phyloP scores from a whole-genome alignment of 1,139 yeast species.

The Blastobotrys indianensis region DNA sequence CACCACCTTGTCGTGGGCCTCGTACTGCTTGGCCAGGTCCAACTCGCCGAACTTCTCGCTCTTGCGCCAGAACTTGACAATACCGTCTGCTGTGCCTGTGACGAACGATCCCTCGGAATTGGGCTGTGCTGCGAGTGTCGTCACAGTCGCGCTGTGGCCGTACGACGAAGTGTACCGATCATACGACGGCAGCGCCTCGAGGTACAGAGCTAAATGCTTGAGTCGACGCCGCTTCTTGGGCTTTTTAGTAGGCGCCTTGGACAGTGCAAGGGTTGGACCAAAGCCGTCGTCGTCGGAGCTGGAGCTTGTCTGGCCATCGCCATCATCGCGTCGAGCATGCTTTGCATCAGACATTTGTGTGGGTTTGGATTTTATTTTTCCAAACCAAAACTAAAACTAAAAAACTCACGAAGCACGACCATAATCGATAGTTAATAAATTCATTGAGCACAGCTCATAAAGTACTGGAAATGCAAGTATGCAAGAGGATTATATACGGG shows the following conservation, averaged over 20 bases:
- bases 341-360: background rate
- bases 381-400: background rate
- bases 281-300: constrained; percentile 20
- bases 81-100: constrained; percentile 40
- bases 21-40: constrained; percentile 37
- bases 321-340: background rate
- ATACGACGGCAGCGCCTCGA: constrained; percentile 21
- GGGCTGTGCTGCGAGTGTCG: constrained; percentile 18
- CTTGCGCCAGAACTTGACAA: constrained; percentile 40
- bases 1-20: constrained; percentile 33
- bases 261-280: constrained; percentile 14
- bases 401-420: no score
- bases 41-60: constrained; percentile 26
- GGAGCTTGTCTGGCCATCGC: background rate
- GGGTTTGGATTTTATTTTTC: background rate
- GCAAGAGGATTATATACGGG: background rate
- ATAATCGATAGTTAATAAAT: no score
- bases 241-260: background rate
- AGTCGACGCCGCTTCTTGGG: constrained; percentile 14
- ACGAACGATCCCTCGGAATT: constrained; percentile 23
- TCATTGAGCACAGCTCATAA: background rate
- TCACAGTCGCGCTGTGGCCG: constrained; percentile 28
- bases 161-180: constrained; percentile 29
- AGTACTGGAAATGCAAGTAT: background rate
- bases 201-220: constrained; percentile 7